Conservation (phyloP, 495 filamentous ascomycete genomes). For the Penicillium canescens region DNA sequence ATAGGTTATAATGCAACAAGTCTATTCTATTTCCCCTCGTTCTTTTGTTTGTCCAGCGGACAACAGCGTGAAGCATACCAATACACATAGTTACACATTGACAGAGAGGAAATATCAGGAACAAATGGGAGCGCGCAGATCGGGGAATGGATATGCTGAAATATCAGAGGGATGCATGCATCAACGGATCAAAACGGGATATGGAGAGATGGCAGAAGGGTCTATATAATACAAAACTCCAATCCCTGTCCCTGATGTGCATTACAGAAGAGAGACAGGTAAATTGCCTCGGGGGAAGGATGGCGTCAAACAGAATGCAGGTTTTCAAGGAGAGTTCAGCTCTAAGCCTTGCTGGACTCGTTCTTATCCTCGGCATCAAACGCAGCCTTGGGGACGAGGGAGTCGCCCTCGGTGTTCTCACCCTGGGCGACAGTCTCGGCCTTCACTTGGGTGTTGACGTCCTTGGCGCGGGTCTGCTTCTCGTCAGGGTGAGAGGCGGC, state of each 20-base stretch:
- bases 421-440: constrained; percentile 18
- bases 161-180: constrained; percentile 24
- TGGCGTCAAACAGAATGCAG: constrained; percentile 11
- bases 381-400: constrained; percentile 51
- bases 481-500: constrained; percentile 23
- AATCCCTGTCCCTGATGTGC: constrained; percentile 14
- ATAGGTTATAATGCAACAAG: constrained; percentile 20
- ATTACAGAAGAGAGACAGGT: constrained; percentile 12
- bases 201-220: constrained; percentile 17
- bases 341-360: constrained; percentile 27
- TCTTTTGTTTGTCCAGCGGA: constrained; percentile 6
- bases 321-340: constrained; percentile 13
- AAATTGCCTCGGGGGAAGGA: constrained; percentile 4
- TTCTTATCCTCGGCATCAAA: constrained; percentile 46
- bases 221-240: constrained; percentile 34
- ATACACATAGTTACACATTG: constrained; percentile 37
- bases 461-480: constrained; percentile 27
- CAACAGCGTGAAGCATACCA: constrained; percentile 25
- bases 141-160: constrained; percentile 31
- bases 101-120: constrained; percentile 10
- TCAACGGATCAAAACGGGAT: constrained; percentile 11
- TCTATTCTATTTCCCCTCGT: constrained; percentile 29
- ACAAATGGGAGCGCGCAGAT: constrained; percentile 24
- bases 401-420: constrained; percentile 39
- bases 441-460: constrained; percentile 25